These are phyloP conservation scores for Dictyostelium capitatum DNA, from an alignment of 78 protist genomes.

Conservation along the genomic window DNA sequence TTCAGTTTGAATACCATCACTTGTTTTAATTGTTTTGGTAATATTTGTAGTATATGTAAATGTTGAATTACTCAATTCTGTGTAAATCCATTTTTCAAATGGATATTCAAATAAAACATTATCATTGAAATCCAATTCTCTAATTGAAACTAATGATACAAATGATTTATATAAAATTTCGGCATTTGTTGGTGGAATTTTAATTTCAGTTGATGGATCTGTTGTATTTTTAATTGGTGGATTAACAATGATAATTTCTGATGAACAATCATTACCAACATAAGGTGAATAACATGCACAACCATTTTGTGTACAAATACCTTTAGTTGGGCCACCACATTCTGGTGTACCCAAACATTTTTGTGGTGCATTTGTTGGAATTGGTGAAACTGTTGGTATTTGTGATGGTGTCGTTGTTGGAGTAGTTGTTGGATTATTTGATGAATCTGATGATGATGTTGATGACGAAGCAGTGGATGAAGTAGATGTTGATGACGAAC, in stretches of 20 bases:
- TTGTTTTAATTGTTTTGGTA: background rate
- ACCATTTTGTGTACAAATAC: background rate
- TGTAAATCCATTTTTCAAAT: background rate
- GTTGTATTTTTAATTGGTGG: background rate
- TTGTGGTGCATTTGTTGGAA: background rate
- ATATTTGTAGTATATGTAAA: background rate
- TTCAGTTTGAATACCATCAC: background rate
- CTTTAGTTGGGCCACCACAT: conserved; percentile 18
- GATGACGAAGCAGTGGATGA: background rate
- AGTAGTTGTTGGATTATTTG: background rate
- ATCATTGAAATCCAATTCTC: background rate
- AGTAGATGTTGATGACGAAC: background rate
- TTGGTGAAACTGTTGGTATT: background rate
- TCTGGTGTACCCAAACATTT: background rate
- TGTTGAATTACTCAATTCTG: background rate
- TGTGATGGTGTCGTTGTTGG: background rate
- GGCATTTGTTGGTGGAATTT: background rate
- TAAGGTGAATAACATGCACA: conserved; percentile 7
- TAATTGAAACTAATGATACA: background rate
- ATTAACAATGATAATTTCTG: background rate
- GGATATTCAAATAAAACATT: background rate
- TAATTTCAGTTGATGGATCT: background rate
- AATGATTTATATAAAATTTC: background rate
- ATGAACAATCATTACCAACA: conserved; percentile 15
- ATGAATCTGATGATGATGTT: background rate